Evolutionary conservation across 139 green algal species (phyloP).

Genomic region (Chlamydomonas sphaeroides): DNA sequence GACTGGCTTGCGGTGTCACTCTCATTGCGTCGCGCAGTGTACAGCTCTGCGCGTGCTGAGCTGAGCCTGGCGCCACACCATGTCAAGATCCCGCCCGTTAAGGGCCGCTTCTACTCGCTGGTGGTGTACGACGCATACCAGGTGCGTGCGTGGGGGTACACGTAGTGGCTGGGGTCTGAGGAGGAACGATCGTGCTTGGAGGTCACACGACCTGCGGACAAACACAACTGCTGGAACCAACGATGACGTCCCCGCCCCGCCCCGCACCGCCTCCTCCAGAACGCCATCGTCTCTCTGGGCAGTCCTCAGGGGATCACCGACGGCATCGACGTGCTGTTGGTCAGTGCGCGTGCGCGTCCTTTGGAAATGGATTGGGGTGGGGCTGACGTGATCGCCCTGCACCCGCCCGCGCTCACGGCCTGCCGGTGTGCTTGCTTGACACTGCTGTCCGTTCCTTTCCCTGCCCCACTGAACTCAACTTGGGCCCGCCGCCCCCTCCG

Average conservation of each 20-base stretch:
- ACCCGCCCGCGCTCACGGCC: too few relatives aligned
- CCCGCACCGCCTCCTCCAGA: not conserved
- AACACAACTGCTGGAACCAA: too few relatives aligned
- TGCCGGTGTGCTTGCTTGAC: too few relatives aligned
- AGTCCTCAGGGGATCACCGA: not conserved
- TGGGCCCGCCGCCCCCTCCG: too few relatives aligned
- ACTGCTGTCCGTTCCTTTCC: too few relatives aligned
- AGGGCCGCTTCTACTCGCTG: not conserved
- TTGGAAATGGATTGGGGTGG: too few relatives aligned
- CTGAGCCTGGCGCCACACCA: not conserved
- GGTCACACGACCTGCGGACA: too few relatives aligned
- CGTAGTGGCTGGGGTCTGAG: too few relatives aligned
- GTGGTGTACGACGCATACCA: not conserved
- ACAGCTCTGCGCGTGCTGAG: not conserved
- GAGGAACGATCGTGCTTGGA: too few relatives aligned
- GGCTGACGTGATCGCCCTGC: too few relatives aligned
- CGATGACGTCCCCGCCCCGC: not conserved
- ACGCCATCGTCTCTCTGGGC: not conserved
- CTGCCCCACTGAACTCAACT: too few relatives aligned
- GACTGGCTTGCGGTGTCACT: not conserved
- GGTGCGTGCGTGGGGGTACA: not conserved
- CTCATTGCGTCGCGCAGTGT: not conserved
- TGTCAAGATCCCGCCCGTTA: not conserved
- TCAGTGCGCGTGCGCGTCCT: too few relatives aligned
- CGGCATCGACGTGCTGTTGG: not conserved